Base-by-base conservation (phyloP, 768 basidiomycete species). In the Hericium alpestre region DNA sequence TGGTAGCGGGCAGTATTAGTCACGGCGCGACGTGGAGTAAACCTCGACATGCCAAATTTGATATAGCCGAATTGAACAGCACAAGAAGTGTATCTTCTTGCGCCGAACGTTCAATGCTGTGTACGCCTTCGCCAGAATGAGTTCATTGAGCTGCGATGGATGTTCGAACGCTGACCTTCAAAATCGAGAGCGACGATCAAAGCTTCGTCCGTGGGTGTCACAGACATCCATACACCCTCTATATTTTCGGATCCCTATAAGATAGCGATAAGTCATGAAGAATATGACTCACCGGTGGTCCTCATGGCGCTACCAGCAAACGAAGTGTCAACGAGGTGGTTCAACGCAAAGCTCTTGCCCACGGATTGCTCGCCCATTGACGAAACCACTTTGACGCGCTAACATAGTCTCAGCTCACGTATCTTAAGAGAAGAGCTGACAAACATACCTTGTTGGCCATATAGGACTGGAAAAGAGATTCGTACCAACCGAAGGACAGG, bases 341-440 rank as follows among this genome's bases (percentile, higher is more conserved):
- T 84, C 38, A 84, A 63, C 0, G 79, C 68, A 54, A 76, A 84
- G 55, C 78, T 80, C 60, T 83, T 84, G 0, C 83, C 82, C 0
- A 84, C 83, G 0, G 80, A 83, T 62, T 84, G 83, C 64, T 84
- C 82, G 2, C 82, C 82, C 83, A 84, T 83, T 0, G 83, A 84
- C 0, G 82, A 81, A 1, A 84, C 82, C 2, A 84, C 83, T 61
- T 74, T 77, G 15, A 84, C 81, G 1, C 80, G 82, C 49, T 51
- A 12, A 15, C 15, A 25, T 10, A 25, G 23, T 16, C 16, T 37
- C 70, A 59, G 83, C 83, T 52, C 83, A 83, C 38, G 83, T 63
- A 0, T 76, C 68, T 55, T 74, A 84, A 53, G 75, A 78, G 60
- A 11, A 23, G 20, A 25, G 8, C 7, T 9, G 82, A 82, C 0